A percentile compares a stretch with the other conserved stretches of the same genome.
These are phyloP conservation scores for Reutealis trisperma DNA, from an alignment of 345 rosid genomes.

Conservation along the genomic window DNA sequence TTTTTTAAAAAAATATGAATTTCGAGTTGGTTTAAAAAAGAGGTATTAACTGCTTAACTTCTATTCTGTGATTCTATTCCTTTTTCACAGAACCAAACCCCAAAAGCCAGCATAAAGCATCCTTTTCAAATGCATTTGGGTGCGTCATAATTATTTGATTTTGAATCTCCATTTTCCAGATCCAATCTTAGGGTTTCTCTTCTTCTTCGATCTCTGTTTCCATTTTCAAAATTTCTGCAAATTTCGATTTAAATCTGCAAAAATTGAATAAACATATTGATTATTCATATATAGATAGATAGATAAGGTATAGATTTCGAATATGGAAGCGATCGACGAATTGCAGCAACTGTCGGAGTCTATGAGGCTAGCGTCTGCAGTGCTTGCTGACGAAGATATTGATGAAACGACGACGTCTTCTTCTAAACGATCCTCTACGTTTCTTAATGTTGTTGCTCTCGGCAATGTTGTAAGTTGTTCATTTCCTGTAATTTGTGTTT, in stretches of 20 bases:
- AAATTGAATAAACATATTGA: not conserved
- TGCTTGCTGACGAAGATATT: constrained; percentile 90
- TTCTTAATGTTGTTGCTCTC: constrained; percentile 77
- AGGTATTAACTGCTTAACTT: not conserved
- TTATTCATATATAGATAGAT: not conserved
- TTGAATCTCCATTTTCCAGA: not conserved
- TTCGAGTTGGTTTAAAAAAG: not conserved
- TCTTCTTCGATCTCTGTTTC: not conserved
- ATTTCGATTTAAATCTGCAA: not conserved
- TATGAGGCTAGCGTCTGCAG: constrained; percentile 80
- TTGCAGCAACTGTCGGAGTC: constrained; percentile 82
- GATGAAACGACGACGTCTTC: constrained; percentile 55
- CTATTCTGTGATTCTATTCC: not conserved
- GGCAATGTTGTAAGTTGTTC: constrained; percentile 81
- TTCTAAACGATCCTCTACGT: constrained; percentile 59
- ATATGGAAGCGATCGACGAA: constrained; percentile 97
- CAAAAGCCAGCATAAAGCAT: not conserved
- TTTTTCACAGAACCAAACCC: not conserved
- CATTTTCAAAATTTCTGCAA: not conserved
- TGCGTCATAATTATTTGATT: not conserved
- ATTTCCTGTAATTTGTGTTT: not conserved
- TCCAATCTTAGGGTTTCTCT: constrained; percentile 21
- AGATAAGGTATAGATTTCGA: not conserved
- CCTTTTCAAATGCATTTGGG: not conserved
- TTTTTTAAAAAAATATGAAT: not conserved